These are phyloP conservation scores for Xylaria grammica DNA, from an alignment of 495 filamentous ascomycete species.

Conservation along the genomic window DNA sequence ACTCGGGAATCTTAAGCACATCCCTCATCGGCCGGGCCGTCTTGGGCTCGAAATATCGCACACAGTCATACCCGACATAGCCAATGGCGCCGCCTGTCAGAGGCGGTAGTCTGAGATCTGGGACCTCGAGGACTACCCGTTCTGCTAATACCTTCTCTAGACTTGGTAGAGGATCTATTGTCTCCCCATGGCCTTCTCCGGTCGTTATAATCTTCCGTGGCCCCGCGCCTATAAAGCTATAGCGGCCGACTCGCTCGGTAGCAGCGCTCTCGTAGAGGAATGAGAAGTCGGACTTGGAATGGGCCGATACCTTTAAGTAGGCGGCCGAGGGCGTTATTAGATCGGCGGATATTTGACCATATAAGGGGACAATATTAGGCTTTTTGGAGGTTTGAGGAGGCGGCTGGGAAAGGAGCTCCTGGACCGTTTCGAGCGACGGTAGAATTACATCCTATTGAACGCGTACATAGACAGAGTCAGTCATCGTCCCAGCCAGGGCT, in stretches of 20 bases:
- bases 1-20: slow-evolving; percentile 84
- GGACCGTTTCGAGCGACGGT: slow-evolving; percentile 39
- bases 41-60: slow-evolving; percentile 96
- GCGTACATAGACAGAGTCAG: slow-evolving; percentile 10
- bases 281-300: slow-evolving; percentile 69
- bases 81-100: slow-evolving; percentile 92
- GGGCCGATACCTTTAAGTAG: slow-evolving; percentile 83
- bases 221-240: slow-evolving; percentile 92
- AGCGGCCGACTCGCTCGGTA: slow-evolving; percentile 89
- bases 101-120: slow-evolving; percentile 78
- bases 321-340: slow-evolving; percentile 89
- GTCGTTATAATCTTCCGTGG: slow-evolving; percentile 87
- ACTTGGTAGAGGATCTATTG: slow-evolving; percentile 78
- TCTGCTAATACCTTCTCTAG: slow-evolving; percentile 80
- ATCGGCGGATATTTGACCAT: slow-evolving; percentile 85
- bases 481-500: not conserved
- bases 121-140: slow-evolving; percentile 77
- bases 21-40: slow-evolving; percentile 87
- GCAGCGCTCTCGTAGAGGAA: slow-evolving; percentile 96
- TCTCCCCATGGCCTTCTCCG: slow-evolving; percentile 82
- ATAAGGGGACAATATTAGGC: slow-evolving; percentile 84
- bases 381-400: slow-evolving; percentile 31
- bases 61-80: slow-evolving; percentile 96
- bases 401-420: slow-evolving; percentile 34
- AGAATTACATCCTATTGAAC: slow-evolving; percentile 40